A percentile compares a stretch with the other conserved stretches of the same genome.
phyloP scores from a whole-genome alignment of 148 eudicot genomes.

The Rhododendron kiyosumense region DNA sequence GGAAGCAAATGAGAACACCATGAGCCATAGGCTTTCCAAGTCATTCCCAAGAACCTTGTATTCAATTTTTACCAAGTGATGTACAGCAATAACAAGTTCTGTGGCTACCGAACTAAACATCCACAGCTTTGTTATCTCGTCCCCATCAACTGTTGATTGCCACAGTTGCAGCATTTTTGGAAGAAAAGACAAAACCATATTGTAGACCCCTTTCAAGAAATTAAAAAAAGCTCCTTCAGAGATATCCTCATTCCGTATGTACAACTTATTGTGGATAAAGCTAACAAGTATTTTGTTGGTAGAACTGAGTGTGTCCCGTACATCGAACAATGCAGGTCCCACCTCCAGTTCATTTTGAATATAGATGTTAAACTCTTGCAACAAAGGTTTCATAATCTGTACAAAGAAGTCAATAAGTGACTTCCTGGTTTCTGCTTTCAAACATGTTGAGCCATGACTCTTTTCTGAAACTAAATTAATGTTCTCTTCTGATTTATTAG shows the following conservation, averaged over 20 bases:
- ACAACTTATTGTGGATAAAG: conserved; percentile 48
- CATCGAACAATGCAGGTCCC: conserved; percentile 31
- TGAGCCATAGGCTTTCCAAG: conserved; percentile 68
- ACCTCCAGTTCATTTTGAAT: conserved; percentile 36
- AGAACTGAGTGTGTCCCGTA: conserved; percentile 38
- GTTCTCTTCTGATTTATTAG: conserved; percentile 17
- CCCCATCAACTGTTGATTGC: conserved; percentile 24
- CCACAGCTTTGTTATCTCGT: conserved; percentile 19
- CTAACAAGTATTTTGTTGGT: conserved; percentile 48
- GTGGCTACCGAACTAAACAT: conserved; percentile 31
- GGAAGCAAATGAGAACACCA: conserved; percentile 51
- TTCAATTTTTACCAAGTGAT: conserved; percentile 65
- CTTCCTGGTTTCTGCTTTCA: conserved; percentile 50
- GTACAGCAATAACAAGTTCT: conserved; percentile 50
- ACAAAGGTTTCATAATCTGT: conserved; percentile 62
- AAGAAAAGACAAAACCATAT: conserved; percentile 43
- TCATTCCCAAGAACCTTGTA: conserved; percentile 81
- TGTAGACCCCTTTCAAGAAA: conserved; percentile 60
- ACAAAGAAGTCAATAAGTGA: conserved; percentile 70
- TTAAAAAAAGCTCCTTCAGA: conserved; percentile 69
- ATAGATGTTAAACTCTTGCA: conserved; percentile 36
- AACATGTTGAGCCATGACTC: conserved; percentile 15
- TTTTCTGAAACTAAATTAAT: conserved; percentile 19
- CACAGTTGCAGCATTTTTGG: conserved; percentile 32
- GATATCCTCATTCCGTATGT: conserved; percentile 63